Conservation (phyloP, 805 yeast species). For the Wickerhamiella qilinensis region DNA sequence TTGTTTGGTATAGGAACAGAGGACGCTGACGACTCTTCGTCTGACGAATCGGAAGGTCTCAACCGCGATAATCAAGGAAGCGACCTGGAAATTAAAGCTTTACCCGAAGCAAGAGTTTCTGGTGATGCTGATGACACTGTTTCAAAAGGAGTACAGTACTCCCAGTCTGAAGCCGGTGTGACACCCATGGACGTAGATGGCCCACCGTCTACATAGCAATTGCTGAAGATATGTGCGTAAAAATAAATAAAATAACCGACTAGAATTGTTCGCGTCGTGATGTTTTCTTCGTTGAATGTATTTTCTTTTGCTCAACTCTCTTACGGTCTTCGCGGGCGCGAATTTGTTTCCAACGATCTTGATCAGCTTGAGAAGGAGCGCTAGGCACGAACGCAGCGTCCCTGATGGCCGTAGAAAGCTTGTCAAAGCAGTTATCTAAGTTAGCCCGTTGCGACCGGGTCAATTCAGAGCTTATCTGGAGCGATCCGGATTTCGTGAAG, state of each 20-base stretch:
- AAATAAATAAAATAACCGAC: too few relatives aligned
- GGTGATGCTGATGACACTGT: neutral
- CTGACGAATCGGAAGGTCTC: neutral
- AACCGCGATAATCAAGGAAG: neutral
- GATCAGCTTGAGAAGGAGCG: slow-evolving; percentile 31
- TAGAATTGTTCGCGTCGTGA: neutral
- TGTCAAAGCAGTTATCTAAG: slow-evolving; percentile 40
- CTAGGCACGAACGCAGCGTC: slow-evolving; percentile 30
- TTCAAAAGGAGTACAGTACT: neutral
- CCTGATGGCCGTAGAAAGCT: slow-evolving; percentile 38
- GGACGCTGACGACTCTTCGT: too few relatives aligned
- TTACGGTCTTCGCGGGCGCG: slow-evolving; percentile 21
- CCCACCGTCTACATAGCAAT: too few relatives aligned
- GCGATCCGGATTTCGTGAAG: slow-evolving; percentile 36
- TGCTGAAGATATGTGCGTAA: too few relatives aligned
- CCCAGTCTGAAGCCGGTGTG: neutral
- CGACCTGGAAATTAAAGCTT: neutral
- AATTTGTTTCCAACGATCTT: slow-evolving; percentile 34
- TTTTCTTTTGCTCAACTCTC: slow-evolving; percentile 25
- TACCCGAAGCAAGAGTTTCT: neutral
- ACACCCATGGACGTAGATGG: neutral
- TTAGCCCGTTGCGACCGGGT: slow-evolving; percentile 45
- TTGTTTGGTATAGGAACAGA: neutral
- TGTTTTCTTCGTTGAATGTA: slow-evolving; percentile 6
- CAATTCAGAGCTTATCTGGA: slow-evolving; percentile 45